Base-by-base conservation (phyloP, 1,284 basidiomycete genomes). In the Leccinum variabile region DNA sequence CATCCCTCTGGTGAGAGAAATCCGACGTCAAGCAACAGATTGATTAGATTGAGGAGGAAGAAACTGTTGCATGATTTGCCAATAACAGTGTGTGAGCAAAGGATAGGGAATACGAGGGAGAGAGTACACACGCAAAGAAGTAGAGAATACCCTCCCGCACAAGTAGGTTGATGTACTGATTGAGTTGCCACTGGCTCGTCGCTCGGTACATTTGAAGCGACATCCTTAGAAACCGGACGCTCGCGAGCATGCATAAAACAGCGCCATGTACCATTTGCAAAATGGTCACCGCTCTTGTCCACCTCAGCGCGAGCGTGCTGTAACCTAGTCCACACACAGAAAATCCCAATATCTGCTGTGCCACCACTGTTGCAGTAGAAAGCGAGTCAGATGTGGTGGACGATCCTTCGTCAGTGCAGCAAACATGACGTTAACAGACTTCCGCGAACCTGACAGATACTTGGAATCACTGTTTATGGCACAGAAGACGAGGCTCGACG, bases 281-380 rank as follows among this genome's bases (percentile, higher is more conserved):
- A 53, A 30, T 25, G n/a, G 11, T 16, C 39, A 41, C 16, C 8
- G 39, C 39, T 41, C 8, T 16, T n/a, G 16, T 7, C 14, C 49
- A 52, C 14, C 14, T 5, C 18, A 16, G 18, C 39, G 2, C 39
- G 39, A n/a, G 1, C 39, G 39, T 8, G 39, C 39, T 41, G 16
- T 0, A 1, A 41, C 0, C 8, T 41, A 16, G 0, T 41, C n/a
- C 0, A 41, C 39, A 1, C 16, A 41, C 16, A 16, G 39, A 41
- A 41, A 16, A 41, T n/a, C 7, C 4, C 39, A 41, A n/a, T 0
- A 41, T 41, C 16, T 41, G 39, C 16, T 0, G 39, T 41, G 39
- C 8, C 0, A n/a, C 8, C 39, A 16, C 39, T 41, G 39, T 41
- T 41, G 14, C 39, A 41, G n/a, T 39, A 39, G 0, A 39, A 35